Evolutionary conservation across 2,329 filamentous ascomycete species (phyloP).

Genomic region (Blumeria hordei): DNA sequence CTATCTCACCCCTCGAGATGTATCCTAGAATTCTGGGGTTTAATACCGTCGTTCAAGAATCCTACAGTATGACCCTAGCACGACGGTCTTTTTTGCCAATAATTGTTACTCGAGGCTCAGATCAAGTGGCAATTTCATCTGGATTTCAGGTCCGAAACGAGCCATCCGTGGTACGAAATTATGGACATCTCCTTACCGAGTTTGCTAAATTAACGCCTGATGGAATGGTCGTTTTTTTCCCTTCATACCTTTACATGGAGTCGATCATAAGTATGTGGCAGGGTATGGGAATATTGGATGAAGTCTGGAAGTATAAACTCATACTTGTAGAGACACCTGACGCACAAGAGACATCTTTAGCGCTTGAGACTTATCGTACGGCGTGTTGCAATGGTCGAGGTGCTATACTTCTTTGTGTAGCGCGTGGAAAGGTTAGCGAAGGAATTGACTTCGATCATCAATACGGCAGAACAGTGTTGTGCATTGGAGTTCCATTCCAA

Average conservation of each 20-base stretch:
- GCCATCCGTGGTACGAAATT: constrained; percentile 89
- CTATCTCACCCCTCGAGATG: constrained; percentile 91
- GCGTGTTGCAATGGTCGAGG: constrained; percentile 94
- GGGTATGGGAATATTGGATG: constrained; percentile 89
- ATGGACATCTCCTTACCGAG: constrained; percentile 77
- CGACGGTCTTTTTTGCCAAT: constrained; percentile 89
- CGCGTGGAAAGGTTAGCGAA: constrained; percentile 88
- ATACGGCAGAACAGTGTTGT: constrained; percentile 84
- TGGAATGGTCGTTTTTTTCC: constrained; percentile 97
- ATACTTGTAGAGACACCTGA: constrained; percentile 96
- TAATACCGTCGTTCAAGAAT: constrained; percentile 78
- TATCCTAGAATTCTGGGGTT: constrained; percentile 98
- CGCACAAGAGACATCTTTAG: constrained; percentile 85
- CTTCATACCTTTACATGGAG: constrained; percentile 97
- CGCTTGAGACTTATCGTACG: constrained; percentile 86
- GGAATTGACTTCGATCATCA: constrained; percentile 99
- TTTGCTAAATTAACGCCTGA: constrained; percentile 93
- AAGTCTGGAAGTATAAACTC: constrained; percentile 97
- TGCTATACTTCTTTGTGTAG: constrained; percentile 80
- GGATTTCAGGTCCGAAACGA: constrained; percentile 92
- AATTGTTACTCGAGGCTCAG: constrained; percentile 87
- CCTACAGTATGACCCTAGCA: constrained; percentile 89
- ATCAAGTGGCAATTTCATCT: constrained; percentile 80
- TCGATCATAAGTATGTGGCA: constrained; percentile 99
- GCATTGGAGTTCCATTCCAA: constrained; percentile 93